Evolutionary conservation across 2,329 filamentous ascomycete genomes (phyloP).

Genomic region (Aspergillus tubingensis): DNA sequence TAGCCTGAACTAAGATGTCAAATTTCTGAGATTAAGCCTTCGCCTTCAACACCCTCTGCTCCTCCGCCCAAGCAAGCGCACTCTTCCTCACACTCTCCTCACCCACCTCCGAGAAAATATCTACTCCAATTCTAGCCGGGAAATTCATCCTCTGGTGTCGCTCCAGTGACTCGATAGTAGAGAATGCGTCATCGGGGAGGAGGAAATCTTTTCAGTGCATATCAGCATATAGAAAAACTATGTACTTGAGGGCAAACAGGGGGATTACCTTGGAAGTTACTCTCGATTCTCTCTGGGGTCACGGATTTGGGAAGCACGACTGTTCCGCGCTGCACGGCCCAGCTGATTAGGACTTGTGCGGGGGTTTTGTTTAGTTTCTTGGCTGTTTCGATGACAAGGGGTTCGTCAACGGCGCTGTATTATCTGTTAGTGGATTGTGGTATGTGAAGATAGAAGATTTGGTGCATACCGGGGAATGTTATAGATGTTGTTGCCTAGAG

Average conservation of each 20-base stretch:
- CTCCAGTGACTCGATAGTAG: slow-evolving; percentile 17
- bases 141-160: slow-evolving; percentile 20
- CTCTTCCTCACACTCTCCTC: slow-evolving; percentile 16
- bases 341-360: slow-evolving; percentile 18
- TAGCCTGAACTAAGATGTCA: too few species aligned
- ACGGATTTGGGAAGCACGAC: slow-evolving; percentile 20
- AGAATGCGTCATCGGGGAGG: slow-evolving; percentile 16
- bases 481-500: slow-evolving; percentile 46
- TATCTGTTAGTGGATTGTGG: background rate
- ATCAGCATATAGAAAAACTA: background rate
- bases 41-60: slow-evolving; percentile 11
- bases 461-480: slow-evolving; percentile 17
- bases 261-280: slow-evolving; percentile 17
- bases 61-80: slow-evolving; percentile 18
- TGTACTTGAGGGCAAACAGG: background rate
- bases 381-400: slow-evolving; percentile 15
- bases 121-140: slow-evolving; percentile 16
- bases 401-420: slow-evolving; percentile 18
- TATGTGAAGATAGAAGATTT: background rate
- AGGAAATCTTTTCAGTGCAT: slow-evolving; percentile 10
- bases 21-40: too few species aligned
- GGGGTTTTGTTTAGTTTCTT: slow-evolving; percentile 14
- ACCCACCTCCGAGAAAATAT: slow-evolving; percentile 20
- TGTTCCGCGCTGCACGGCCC: slow-evolving; percentile 21
- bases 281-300: slow-evolving; percentile 17